phyloP scores from a whole-genome alignment of 177 flowering plant genomes.

The Vitis hybrid region DNA sequence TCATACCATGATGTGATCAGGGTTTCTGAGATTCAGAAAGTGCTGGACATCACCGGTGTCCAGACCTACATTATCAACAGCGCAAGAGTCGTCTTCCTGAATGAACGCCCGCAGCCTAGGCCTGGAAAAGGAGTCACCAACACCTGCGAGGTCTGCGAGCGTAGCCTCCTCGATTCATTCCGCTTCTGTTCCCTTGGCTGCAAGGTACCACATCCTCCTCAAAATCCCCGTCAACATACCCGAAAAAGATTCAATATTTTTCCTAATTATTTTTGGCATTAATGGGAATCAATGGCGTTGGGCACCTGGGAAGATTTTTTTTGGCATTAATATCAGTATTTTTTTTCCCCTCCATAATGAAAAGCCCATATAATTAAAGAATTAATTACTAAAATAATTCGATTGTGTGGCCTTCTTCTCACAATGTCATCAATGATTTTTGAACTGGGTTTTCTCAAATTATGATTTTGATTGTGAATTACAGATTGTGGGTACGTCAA shows the following conservation, averaged over 20 bases:
- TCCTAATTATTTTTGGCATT: too few species aligned
- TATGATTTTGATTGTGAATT: not conserved
- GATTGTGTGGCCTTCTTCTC: too few species aligned
- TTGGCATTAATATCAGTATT: too few species aligned
- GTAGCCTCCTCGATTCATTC: conserved; percentile 85
- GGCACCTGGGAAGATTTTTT: too few species aligned
- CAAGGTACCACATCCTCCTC: conserved; percentile 55
- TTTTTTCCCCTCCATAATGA: too few species aligned
- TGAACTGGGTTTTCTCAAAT: not conserved
- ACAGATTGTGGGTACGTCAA: conserved; percentile 41
- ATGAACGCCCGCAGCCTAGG: conserved; percentile 86
- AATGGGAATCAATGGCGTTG: too few species aligned
- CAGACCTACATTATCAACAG: conserved; percentile 92
- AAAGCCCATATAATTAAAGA: too few species aligned
- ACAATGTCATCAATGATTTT: not conserved
- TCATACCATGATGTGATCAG: conserved; percentile 93
- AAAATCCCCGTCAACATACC: conserved; percentile 92
- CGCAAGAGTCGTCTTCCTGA: conserved; percentile 80
- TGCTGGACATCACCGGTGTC: conserved; percentile 73
- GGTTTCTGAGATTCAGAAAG: conserved; percentile 78
- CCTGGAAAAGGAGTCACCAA: conserved; percentile 90
- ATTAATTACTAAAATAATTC: too few species aligned
- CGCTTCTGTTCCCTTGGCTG: conserved; percentile 89
- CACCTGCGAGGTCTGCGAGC: conserved; percentile 83
- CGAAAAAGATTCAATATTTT: conserved; percentile 58